These are phyloP conservation scores for Suhomyces pyralidae DNA, from an alignment of 805 yeast species.

Conservation along the genomic window DNA sequence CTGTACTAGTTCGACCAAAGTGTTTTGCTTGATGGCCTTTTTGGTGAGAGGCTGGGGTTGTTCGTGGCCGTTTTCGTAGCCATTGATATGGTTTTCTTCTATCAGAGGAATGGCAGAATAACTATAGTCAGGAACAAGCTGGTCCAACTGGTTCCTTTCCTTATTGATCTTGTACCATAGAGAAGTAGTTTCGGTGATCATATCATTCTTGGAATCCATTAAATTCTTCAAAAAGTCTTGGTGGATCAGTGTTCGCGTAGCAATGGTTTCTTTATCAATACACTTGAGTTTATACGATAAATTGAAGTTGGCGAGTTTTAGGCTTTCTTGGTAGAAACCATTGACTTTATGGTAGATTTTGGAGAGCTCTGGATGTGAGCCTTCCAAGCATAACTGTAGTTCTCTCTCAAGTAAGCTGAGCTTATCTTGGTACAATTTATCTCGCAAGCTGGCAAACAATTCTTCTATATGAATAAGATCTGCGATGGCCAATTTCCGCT, in stretches of 20 bases:
- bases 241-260: constrained; percentile 74
- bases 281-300: constrained; percentile 64
- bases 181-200: constrained; percentile 72
- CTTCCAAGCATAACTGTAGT: constrained; percentile 78
- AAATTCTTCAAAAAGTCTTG: constrained; percentile 73
- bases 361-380: constrained; percentile 87
- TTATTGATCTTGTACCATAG: constrained; percentile 90
- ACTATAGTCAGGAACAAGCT: constrained; percentile 53
- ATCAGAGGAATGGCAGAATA: constrained; percentile 39
- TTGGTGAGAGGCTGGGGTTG: constrained; percentile 23
- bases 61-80: constrained; percentile 2
- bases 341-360: constrained; percentile 69
- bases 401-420: constrained; percentile 75
- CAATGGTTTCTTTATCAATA: constrained; percentile 76
- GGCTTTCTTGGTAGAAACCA: constrained; percentile 67
- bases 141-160: constrained; percentile 81
- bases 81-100: constrained; percentile 11
- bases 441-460: constrained; percentile 83
- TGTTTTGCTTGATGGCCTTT: constrained; percentile 35
- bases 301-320: constrained; percentile 43
- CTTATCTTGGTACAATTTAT: constrained; percentile 80
- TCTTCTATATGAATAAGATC: constrained; percentile 78
- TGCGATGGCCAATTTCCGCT: constrained; percentile 61
- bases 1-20: constrained; percentile 47
- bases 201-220: constrained; percentile 61